These are phyloP conservation scores for Podila horticola DNA, from an alignment of 192 early-diverging fungal genomes.

Conservation along the genomic window DNA sequence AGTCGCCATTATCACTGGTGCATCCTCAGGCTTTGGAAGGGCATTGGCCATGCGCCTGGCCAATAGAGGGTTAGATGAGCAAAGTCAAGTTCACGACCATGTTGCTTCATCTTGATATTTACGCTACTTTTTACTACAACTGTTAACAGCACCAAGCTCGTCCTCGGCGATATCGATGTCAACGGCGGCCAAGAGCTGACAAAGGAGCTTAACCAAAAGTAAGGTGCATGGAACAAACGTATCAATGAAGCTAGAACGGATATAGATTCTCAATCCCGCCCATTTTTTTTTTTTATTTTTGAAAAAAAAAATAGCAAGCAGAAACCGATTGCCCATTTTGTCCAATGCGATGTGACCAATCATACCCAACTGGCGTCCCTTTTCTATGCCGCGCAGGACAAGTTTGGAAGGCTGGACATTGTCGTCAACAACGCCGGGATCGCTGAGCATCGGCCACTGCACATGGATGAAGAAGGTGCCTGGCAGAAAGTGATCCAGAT, in stretches of 20 bases:
- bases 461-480: constrained; percentile 52
- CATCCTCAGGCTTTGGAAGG: constrained; percentile 71
- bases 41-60: constrained; percentile 66
- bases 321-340: constrained; percentile 52
- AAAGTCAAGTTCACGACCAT: neutral
- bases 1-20: constrained; percentile 78
- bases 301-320: constrained; percentile 1
- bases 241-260: too few species aligned
- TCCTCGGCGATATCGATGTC: constrained; percentile 68
- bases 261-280: neutral
- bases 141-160: constrained; percentile 62
- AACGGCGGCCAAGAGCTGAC: constrained; percentile 23
- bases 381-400: constrained; percentile 46
- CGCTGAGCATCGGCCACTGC: constrained; percentile 49
- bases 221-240: neutral
- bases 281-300: constrained; percentile 13
- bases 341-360: constrained; percentile 62
- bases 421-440: constrained; percentile 75
- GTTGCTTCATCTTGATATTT: neutral
- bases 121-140: too few species aligned
- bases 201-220: constrained; percentile 32
- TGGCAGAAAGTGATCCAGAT: constrained; percentile 74
- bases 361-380: constrained; percentile 45
- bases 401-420: constrained; percentile 70
- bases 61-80: constrained; percentile 51